Conservation (phyloP, 2,329 filamentous ascomycete species). For the Parafenestella ontariensis region DNA sequence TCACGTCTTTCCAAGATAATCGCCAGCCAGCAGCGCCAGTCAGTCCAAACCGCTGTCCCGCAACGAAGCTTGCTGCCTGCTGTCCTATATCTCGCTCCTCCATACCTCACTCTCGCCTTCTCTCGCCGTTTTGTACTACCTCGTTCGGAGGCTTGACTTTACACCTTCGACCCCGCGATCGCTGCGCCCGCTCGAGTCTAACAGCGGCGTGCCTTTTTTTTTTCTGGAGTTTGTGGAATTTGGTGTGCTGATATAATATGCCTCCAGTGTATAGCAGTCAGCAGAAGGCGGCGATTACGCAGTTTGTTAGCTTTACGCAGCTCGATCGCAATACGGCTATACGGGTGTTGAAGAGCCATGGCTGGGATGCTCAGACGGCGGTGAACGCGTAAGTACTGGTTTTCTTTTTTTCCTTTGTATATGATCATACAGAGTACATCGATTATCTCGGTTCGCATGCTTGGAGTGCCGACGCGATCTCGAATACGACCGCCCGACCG, state of each 20-base stretch:
- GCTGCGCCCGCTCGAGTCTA: neutral
- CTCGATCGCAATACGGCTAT: constrained; percentile 54
- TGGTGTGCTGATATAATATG: constrained; percentile 47
- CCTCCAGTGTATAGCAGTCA: constrained; percentile 54
- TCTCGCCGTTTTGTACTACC: neutral
- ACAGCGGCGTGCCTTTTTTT: neutral
- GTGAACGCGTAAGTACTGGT: constrained; percentile 55
- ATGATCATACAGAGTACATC: neutral
- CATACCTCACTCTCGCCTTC: neutral
- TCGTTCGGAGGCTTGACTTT: neutral
- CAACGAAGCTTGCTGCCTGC: neutral
- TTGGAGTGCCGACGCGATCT: neutral
- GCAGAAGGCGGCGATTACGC: constrained; percentile 55
- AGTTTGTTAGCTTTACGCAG: constrained; percentile 55
- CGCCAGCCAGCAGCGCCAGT: constrained; percentile 3
- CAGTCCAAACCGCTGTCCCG: constrained; percentile 1
- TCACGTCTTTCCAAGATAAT: constrained; percentile 21
- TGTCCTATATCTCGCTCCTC: neutral
- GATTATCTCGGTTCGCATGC: neutral
- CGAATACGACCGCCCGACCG: constrained; percentile 3
- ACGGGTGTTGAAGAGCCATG: constrained; percentile 53
- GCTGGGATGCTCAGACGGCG: constrained; percentile 55
- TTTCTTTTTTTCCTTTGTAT: constrained; percentile 3
- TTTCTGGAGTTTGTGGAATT: neutral
- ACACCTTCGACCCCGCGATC: constrained; percentile 6